These are phyloP conservation scores for Stropharia rugosoannulata DNA, from an alignment of 768 basidiomycete species.

Conservation along the genomic window DNA sequence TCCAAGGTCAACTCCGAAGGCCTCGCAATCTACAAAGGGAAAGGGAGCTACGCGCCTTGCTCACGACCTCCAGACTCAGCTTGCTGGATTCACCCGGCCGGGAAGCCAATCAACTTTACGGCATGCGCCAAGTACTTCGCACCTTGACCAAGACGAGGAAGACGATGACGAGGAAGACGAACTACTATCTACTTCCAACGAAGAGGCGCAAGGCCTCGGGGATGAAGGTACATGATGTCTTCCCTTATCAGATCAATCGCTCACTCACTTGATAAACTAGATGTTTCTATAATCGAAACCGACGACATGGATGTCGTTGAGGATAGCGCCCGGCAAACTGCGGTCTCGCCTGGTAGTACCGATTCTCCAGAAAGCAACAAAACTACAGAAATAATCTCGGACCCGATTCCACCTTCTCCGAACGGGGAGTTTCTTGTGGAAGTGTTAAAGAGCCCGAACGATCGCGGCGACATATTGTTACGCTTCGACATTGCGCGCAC, in stretches of 20 bases:
- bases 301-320: too few species aligned
- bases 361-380: too few species aligned
- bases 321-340: too few species aligned
- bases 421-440: conserved; percentile 12
- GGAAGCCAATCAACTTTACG: conserved; percentile 35
- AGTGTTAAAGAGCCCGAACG: conserved; percentile 7
- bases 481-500: conserved; percentile 27
- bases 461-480: conserved; percentile 24
- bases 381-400: too few species aligned
- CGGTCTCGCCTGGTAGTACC: too few species aligned
- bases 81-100: conserved; percentile 54
- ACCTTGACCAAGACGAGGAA: conserved; percentile 22
- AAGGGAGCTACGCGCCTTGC: background rate
- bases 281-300: too few species aligned
- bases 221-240: background rate
- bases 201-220: background rate
- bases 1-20: too few species aligned
- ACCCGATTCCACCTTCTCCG: conserved; percentile 16
- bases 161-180: conserved; percentile 16
- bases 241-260: too few species aligned
- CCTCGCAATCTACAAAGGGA: background rate
- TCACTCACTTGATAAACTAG: too few species aligned
- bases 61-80: conserved; percentile 36
- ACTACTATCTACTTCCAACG: conserved; percentile 6
- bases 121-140: conserved; percentile 5